Evolutionary conservation across 208 protist genomes (phyloP).

Genomic region (Endotrypanum monterogeii): DNA sequence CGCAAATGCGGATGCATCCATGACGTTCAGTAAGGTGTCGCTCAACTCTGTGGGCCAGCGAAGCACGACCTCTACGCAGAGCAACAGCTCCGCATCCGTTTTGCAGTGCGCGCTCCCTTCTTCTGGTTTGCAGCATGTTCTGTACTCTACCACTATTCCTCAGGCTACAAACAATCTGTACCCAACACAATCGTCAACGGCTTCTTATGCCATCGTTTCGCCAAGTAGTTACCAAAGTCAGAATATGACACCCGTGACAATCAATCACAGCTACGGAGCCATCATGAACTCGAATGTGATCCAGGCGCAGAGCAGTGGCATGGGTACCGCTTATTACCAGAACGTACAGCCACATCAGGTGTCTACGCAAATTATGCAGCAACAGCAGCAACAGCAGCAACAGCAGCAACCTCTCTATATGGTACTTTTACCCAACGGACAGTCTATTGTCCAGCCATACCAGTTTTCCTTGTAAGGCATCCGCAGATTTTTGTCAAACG

Average conservation of each 20-base stretch:
- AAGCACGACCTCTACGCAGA: slow-evolving; percentile 9
- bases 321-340: slow-evolving; percentile 4
- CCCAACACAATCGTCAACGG: slow-evolving; percentile 3
- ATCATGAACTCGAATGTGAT: slow-evolving; percentile 7
- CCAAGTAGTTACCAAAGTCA: slow-evolving; percentile 5
- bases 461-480: slow-evolving; percentile 21
- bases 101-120: background rate
- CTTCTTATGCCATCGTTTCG: slow-evolving; percentile 12
- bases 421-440: slow-evolving; percentile 41
- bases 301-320: background rate
- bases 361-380: background rate
- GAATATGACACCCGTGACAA: background rate
- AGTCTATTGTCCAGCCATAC: slow-evolving; percentile 20
- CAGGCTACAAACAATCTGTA: background rate
- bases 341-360: slow-evolving; percentile 16
- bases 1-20: slow-evolving; percentile 53
- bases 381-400: slow-evolving; percentile 17
- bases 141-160: slow-evolving; percentile 9
- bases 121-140: slow-evolving; percentile 1
- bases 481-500: no score
- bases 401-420: slow-evolving; percentile 33
- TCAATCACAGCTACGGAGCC: slow-evolving; percentile 9
- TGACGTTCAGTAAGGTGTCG: slow-evolving; percentile 30
- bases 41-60: background rate
- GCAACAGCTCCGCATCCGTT: slow-evolving; percentile 5